Evolutionary conservation across 2,329 filamentous ascomycete species (phyloP).

Genomic region (Fusarium phyllophilum): DNA sequence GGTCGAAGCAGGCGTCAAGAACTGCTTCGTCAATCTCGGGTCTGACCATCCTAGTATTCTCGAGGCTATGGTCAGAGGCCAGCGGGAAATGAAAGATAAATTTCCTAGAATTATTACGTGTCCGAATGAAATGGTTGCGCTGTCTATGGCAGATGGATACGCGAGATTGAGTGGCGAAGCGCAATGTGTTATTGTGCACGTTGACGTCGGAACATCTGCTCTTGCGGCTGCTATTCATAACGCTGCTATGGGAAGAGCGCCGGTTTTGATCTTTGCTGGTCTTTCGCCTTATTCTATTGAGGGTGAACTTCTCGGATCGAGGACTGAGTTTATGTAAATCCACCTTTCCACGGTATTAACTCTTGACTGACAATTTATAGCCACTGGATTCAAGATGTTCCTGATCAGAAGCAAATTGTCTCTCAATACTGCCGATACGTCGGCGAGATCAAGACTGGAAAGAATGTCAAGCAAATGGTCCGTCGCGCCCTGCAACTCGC

Average conservation of each 20-base stretch:
- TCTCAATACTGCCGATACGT: slow-evolving; percentile 21
- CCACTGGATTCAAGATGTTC: slow-evolving; percentile 34
- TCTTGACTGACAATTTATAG: background rate
- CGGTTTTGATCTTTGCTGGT: slow-evolving; percentile 56
- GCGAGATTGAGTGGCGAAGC: slow-evolving; percentile 45
- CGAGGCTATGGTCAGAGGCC: slow-evolving; percentile 42
- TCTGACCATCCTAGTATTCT: slow-evolving; percentile 55
- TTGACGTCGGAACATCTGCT: slow-evolving; percentile 44
- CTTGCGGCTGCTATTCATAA: slow-evolving; percentile 44
- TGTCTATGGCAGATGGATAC: slow-evolving; percentile 38
- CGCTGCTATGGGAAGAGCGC: slow-evolving; percentile 42
- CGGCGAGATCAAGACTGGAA: slow-evolving; percentile 14
- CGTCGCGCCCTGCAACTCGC: slow-evolving; percentile 34
- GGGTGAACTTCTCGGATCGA: slow-evolving; percentile 19
- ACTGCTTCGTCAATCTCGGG: slow-evolving; percentile 65
- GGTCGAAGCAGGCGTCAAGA: slow-evolving; percentile 55
- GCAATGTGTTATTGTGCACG: slow-evolving; percentile 43
- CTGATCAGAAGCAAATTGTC: slow-evolving; percentile 25
- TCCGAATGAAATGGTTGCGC: slow-evolving; percentile 46
- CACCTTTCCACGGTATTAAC: no score
- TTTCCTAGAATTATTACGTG: slow-evolving; percentile 42
- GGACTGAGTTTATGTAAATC: slow-evolving; percentile 24
- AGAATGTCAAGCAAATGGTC: slow-evolving; percentile 18
- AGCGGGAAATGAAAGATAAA: slow-evolving; percentile 24
- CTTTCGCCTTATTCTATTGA: slow-evolving; percentile 56